Base-by-base conservation (phyloP, 441 rosid genomes). In the Croton laevigatus region DNA sequence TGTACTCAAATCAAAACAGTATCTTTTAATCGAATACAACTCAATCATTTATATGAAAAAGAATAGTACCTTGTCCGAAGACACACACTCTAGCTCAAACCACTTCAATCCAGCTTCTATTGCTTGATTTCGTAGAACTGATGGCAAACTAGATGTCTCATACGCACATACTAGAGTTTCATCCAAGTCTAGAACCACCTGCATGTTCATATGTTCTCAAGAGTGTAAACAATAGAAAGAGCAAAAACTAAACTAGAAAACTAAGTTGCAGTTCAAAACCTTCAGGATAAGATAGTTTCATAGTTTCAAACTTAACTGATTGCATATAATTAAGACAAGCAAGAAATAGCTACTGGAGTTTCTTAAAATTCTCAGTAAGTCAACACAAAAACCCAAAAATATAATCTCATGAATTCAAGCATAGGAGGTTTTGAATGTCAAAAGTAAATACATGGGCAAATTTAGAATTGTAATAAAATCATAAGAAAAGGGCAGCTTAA, bases 101-200 rank as follows among this genome's bases (percentile, higher is more conserved):
- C 95, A 90, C 71, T 83, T 84, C 78, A 94, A 65, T 44, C 97
- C 95, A 8, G 90, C 87, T 75, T 89, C 92, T 8, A 74, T 82
- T 45, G 97, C 98, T 84, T 85, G 88, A 66, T 69, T 79, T 2
- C 88, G 86, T 10, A 89, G 71, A 63, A 80, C 48, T 66, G 79
- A 78, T 51, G 97, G 96, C 58, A 91, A 76, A 79, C 89, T 90
- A 10, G 92, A 88, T 0, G 92, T 86, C 84, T 94, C 98, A 10
- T 87, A 90, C 7, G 98, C 93, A 64, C 97, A 90, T 27, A 94
- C 89, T 59, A 94, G 82, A 45, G 98, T 94, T 79, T 94, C 98
- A 79, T 94, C 98, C 84, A 94, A 86, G 76, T 91, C 98, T 12
- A 94, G 90, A 78, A 94, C 97, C 55, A 91, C 97, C 98, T 90